Evolutionary conservation across 116 monocot genomes (phyloP), one percentile per base, ranked within the genome.

Genomic region (Phalaenopsis hybrid): DNA sequence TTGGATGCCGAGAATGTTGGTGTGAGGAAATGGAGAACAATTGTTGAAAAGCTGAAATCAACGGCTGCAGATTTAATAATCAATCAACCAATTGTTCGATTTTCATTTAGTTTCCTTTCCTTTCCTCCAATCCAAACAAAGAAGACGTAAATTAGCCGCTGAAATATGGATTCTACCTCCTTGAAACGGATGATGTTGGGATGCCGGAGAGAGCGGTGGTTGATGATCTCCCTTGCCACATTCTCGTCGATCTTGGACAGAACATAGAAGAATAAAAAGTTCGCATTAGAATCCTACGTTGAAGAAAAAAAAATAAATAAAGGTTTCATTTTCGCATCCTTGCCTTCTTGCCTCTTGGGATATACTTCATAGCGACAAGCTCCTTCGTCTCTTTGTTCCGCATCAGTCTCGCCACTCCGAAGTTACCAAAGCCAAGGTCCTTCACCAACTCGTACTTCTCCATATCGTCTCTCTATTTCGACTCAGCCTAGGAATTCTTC

Each of bases 171-270:
- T 15, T 70, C 8, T 45, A 84, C 87, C 87, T 87, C 87, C 79
- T 76, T 88, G 81, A 88, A 88, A 1, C 83, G 85, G 81, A 88
- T 83, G 23, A 88, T 86, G 44, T 88, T 88, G 25, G 88, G 88
- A 74, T 88, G 88, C 61, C 86, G 83, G 41, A 88, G 83, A 48
- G 83, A 83, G 1, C 83, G 85, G 67, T 88, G 86, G 81, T 88
- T 73, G 48, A 90, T 88, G 75, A 92, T 92, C 88, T 92, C 92
- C 83, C 90, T 86, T 70, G 90, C 92, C 79, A 92, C 91, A 83
- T 87, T 91, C 85, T 89, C 89, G 78, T 85, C 87, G 5, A 87
- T 81, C 83, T 83, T 44, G n/a, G 67, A 15, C 37, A 41, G 13
- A 0, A 70, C 37, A 73, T 67, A 28, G 28, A 55, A 65, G 25